phyloP scores from a whole-genome alignment of 2,329 filamentous ascomycete species.

The Hypocrella siamensis region DNA sequence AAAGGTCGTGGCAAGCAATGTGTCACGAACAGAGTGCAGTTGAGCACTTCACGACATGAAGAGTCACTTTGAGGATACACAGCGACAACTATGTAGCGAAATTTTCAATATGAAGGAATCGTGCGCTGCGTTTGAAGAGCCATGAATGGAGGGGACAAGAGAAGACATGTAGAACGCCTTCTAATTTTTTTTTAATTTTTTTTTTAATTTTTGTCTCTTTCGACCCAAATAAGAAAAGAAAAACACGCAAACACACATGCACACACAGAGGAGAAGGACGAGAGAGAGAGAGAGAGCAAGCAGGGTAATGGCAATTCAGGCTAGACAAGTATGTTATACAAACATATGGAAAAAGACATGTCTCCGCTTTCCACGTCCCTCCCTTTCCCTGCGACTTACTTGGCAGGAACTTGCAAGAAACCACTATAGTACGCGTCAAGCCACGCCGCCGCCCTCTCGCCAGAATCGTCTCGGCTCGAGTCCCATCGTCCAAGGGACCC shows the following conservation, averaged over 20 bases:
- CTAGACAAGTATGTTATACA: background rate
- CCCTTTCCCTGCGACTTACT: background rate
- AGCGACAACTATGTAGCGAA: too few relatives aligned
- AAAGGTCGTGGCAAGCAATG: too few relatives aligned
- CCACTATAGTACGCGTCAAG: slow-evolving; percentile 37
- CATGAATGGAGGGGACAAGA: too few relatives aligned
- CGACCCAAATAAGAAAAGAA: background rate
- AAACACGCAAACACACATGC: background rate
- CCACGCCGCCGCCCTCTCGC: slow-evolving; percentile 36
- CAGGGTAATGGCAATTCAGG: background rate
- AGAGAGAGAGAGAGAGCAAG: background rate
- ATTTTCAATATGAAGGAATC: too few relatives aligned
- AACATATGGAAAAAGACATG: background rate
- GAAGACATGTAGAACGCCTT: background rate
- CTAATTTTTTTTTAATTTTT: background rate
- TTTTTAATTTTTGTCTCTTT: background rate
- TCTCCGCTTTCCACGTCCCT: background rate
- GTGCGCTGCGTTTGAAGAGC: too few relatives aligned
- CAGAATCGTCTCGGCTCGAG: slow-evolving; percentile 31
- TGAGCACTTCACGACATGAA: too few relatives aligned
- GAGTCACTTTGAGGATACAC: too few relatives aligned
- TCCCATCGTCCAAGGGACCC: slow-evolving; percentile 45
- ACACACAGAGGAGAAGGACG: background rate
- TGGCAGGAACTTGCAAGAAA: slow-evolving; percentile 35
- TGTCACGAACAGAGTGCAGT: too few relatives aligned